A percentile compares a stretch with the other conserved stretches of the same genome.
Evolutionary conservation across 768 basidiomycete species (phyloP).

Genomic region (Tubosaeta sp.): DNA sequence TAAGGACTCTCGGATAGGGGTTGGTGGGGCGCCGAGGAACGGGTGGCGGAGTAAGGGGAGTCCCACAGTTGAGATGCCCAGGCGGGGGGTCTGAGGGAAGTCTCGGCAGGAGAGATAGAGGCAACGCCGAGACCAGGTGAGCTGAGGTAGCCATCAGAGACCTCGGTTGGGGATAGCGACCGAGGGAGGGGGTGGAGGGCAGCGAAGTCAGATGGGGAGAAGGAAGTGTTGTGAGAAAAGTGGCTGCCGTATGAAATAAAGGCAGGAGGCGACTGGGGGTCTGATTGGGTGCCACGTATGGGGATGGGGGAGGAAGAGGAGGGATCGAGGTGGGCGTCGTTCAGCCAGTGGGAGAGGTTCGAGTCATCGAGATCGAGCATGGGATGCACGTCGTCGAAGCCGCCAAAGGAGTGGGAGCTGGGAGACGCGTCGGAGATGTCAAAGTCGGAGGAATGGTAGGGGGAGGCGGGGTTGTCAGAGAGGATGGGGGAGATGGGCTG

Average conservation of each 20-base stretch:
- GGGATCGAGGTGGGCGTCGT: constrained; percentile 48
- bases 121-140: constrained; percentile 41
- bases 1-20: constrained; percentile 42
- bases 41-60: constrained; percentile 41
- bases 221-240: constrained; percentile 41
- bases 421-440: constrained; percentile 40
- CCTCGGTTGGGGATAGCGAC: constrained; percentile 55
- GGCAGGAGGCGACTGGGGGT: constrained; percentile 40
- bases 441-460: constrained; percentile 38
- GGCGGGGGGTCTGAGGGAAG: constrained; percentile 51
- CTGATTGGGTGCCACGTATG: constrained; percentile 46
- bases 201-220: constrained; percentile 61
- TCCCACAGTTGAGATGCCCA: constrained; percentile 73
- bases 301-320: constrained; percentile 59
- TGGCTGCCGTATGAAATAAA: constrained; percentile 48
- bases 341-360: constrained; percentile 56
- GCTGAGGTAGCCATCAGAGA: constrained; percentile 44
- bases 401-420: constrained; percentile 28
- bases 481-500: constrained; percentile 40
- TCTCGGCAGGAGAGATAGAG: constrained; percentile 61
- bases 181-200: constrained; percentile 59
- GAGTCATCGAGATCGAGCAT: constrained; percentile 40
- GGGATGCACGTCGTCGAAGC: constrained; percentile 31
- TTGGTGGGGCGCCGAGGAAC: constrained; percentile 45
- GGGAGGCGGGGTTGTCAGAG: constrained; percentile 36